Conservation (phyloP, 345 rosid genomes). For the Adansonia digitata region DNA sequence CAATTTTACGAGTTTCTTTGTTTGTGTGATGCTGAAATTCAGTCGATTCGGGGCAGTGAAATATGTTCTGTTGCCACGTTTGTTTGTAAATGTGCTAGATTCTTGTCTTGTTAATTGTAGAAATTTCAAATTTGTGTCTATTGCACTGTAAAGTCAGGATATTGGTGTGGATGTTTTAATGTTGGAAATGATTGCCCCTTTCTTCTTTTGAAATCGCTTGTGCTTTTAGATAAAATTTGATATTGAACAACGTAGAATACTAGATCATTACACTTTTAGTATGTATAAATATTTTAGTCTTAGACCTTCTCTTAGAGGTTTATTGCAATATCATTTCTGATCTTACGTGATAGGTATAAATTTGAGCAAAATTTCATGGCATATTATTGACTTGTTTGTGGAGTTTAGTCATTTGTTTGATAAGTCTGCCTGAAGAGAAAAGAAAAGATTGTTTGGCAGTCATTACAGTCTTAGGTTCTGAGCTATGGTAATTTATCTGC, state of each 20-base stretch:
- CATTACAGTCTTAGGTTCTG: neutral
- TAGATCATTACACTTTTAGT: neutral
- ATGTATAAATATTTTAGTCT: neutral
- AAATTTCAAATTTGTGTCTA: neutral
- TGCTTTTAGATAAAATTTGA: neutral
- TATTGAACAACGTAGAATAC: neutral
- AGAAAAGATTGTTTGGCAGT: neutral
- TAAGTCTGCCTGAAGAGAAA: neutral
- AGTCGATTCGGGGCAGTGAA: neutral
- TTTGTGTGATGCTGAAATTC: conserved; percentile 12
- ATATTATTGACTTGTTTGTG: neutral
- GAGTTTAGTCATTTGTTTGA: neutral
- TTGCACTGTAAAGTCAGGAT: neutral
- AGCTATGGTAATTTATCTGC: neutral
- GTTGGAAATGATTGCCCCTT: neutral
- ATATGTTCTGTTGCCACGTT: neutral
- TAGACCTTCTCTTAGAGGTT: neutral
- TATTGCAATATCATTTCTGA: neutral
- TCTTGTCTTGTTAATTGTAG: neutral
- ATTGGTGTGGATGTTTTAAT: neutral
- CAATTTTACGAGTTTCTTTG: neutral
- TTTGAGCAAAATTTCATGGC: neutral
- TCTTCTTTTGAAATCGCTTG: neutral
- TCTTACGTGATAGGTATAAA: neutral
- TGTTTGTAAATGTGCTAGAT: neutral